Conservation (phyloP, 2,329 filamentous ascomycete species). For the Arachnopeziza araneosa region DNA sequence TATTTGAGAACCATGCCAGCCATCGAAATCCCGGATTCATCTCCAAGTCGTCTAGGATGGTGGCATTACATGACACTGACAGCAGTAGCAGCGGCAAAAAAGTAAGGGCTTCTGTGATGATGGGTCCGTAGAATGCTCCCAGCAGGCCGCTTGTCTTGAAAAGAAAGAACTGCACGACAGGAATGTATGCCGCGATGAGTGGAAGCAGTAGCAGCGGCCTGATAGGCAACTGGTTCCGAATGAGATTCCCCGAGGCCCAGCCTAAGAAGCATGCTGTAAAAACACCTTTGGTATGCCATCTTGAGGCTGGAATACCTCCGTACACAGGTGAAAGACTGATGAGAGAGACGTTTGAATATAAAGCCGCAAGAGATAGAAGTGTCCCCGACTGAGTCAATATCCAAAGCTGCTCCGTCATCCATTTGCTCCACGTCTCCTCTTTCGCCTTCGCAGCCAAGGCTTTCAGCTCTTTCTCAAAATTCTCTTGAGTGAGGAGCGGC, state of each 20-base stretch:
- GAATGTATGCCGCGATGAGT: conserved; percentile 69
- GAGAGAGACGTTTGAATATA: conserved; percentile 66
- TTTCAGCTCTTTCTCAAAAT: conserved; percentile 32
- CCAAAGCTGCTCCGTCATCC: conserved; percentile 23
- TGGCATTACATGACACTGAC: conserved; percentile 58
- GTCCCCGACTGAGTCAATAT: conserved; percentile 32
- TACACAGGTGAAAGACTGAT: conserved; percentile 81
- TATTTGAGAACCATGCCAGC: conserved; percentile 55
- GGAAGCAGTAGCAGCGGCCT: conserved; percentile 54
- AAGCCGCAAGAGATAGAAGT: conserved; percentile 53
- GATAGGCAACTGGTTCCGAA: conserved; percentile 45
- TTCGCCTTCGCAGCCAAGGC: conserved; percentile 28
- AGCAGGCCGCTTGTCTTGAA: conserved; percentile 60
- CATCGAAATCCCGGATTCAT: conserved; percentile 37
- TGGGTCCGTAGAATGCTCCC: conserved; percentile 66
- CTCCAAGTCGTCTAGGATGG: conserved; percentile 57
- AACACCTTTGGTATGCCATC: conserved; percentile 65
- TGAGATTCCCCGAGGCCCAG: conserved; percentile 60
- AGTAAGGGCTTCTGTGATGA: conserved; percentile 68
- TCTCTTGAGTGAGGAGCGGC: conserved; percentile 29
- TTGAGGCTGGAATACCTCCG: conserved; percentile 70
- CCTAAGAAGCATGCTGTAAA: conserved; percentile 64
- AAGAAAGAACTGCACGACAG: conserved; percentile 66
- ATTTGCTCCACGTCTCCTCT: conserved; percentile 29
- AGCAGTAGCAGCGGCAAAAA: conserved; percentile 63